Conservation (phyloP, 176 grass and related monocot species). For the Hordeum vulgare region MorexV3_pseudomolecules_assembly NC_058520.1:581572438-581572937, state of each 20-base stretch:
- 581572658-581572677: conserved; percentile 68
- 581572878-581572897: conserved; percentile 7
- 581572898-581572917: conserved; percentile 33
- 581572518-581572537: conserved; percentile 43
- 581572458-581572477: neutral
- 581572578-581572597: conserved; percentile 16
- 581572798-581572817: conserved; percentile 33
- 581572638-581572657: conserved; percentile 60
- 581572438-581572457: too few relatives aligned
- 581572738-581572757: conserved; percentile 13
- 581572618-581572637: conserved; percentile 21
- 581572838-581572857: neutral
- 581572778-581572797: conserved; percentile 18
- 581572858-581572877: conserved; percentile 8
- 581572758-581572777: conserved; percentile 18
- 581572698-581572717: conserved; percentile 17
- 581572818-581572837: neutral
- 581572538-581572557: conserved; percentile 52
- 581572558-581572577: neutral
- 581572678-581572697: conserved; percentile 49
- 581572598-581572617: neutral
- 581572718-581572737: neutral
- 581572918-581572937: conserved; percentile 37
- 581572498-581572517: neutral
- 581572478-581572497: neutral